A percentile compares a stretch with the other conserved stretches of the same genome.
phyloP scores from a whole-genome alignment of 768 basidiomycete species.

The Chalciporus piperatus region DNA sequence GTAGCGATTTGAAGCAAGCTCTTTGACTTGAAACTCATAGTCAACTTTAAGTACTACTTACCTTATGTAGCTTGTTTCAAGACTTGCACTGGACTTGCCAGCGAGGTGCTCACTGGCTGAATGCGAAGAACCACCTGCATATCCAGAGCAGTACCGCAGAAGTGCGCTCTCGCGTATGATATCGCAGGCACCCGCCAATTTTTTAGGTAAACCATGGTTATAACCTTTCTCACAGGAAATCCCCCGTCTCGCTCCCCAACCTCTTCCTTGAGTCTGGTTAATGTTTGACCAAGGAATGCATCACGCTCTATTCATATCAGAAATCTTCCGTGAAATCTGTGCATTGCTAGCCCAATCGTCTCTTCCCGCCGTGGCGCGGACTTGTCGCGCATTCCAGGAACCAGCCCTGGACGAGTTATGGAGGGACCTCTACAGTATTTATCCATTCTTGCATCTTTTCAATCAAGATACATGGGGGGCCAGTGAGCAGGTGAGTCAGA shows the following conservation, averaged over 20 bases:
- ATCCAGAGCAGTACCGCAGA: background rate
- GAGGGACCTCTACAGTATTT: slow-evolving; percentile 19
- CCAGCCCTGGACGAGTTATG: slow-evolving; percentile 26
- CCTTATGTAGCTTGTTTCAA: background rate
- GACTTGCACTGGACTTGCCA: background rate
- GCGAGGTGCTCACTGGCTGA: no score
- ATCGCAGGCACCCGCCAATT: background rate
- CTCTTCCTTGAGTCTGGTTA: background rate
- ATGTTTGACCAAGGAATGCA: slow-evolving; percentile 14
- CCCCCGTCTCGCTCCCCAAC: background rate
- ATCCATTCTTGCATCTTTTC: slow-evolving; percentile 22
- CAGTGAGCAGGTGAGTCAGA: slow-evolving; percentile 10
- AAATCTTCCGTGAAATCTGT: slow-evolving; percentile 19
- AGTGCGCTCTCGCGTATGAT: background rate
- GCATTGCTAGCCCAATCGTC: slow-evolving; percentile 6
- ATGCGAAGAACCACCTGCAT: background rate
- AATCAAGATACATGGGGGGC: background rate
- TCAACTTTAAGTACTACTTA: no score
- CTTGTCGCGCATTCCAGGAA: slow-evolving; percentile 22
- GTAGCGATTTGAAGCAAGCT: background rate
- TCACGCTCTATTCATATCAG: slow-evolving; percentile 23
- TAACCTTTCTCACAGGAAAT: background rate
- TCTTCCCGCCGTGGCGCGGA: slow-evolving; percentile 21
- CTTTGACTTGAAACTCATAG: no score
- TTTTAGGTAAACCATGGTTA: slow-evolving; percentile 16